These are phyloP conservation scores for Orbilia oligospora DNA, from an alignment of 2,329 filamentous ascomycete species.

Conservation along the genomic window DNA sequence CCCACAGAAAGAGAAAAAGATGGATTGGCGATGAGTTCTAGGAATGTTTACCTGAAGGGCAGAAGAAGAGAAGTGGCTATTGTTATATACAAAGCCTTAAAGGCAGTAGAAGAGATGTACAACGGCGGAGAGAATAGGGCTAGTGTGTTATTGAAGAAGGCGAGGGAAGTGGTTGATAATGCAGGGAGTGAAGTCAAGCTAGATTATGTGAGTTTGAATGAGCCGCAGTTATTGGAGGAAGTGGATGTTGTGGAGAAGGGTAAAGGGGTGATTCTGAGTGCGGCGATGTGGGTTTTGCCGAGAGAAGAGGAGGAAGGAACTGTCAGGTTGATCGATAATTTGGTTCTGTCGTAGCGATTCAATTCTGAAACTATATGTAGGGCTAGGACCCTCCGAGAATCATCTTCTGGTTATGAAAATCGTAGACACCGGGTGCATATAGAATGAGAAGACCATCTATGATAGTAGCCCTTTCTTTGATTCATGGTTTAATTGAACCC, in stretches of 20 bases:
- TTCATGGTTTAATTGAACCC: no score
- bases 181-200: slow-evolving; percentile 79
- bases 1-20: slow-evolving; percentile 82
- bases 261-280: slow-evolving; percentile 82
- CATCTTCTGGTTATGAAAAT: no score
- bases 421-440: no score
- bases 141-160: slow-evolving; percentile 75
- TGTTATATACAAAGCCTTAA: slow-evolving; percentile 79
- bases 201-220: slow-evolving; percentile 92
- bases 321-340: slow-evolving; percentile 94
- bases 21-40: slow-evolving; percentile 89
- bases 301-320: slow-evolving; percentile 84
- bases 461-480: no score
- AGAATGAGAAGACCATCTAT: no score
- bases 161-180: slow-evolving; percentile 73
- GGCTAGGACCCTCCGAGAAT: no score
- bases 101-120: slow-evolving; percentile 79
- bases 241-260: slow-evolving; percentile 77
- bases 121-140: slow-evolving; percentile 69
- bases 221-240: slow-evolving; percentile 86
- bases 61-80: slow-evolving; percentile 80
- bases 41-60: slow-evolving; percentile 91
- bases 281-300: slow-evolving; percentile 89
- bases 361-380: background rate
- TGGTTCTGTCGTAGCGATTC: slow-evolving; percentile 74